Evolutionary conservation across 2,329 filamentous ascomycete species (phyloP).

Genomic region (Ophiostoma piceae): DNA sequence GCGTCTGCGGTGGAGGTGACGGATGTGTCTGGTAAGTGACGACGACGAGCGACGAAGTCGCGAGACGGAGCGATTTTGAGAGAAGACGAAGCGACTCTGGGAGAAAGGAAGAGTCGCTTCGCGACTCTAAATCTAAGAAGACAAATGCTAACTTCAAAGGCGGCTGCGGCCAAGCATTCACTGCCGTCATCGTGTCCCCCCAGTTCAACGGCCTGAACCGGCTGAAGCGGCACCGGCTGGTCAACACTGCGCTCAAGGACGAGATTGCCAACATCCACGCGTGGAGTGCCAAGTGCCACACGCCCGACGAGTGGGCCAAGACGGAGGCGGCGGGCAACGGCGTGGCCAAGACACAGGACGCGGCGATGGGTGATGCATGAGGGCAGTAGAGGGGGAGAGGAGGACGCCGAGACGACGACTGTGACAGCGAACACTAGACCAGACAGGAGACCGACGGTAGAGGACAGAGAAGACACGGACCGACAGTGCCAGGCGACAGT

Average conservation of each 20-base stretch:
- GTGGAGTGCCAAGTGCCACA: slow-evolving; percentile 92
- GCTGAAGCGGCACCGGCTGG: slow-evolving; percentile 78
- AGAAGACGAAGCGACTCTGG: too few species aligned
- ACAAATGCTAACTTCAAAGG: slow-evolving; percentile 36
- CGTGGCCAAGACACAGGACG: slow-evolving; percentile 43
- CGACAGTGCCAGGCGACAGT: neutral
- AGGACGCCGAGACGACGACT: neutral
- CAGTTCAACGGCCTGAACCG: slow-evolving; percentile 67
- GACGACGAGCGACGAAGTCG: neutral
- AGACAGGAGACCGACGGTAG: neutral
- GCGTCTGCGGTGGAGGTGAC: slow-evolving; percentile 80
- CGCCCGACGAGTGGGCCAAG: slow-evolving; percentile 80
- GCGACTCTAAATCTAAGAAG: too few species aligned
- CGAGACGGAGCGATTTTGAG: neutral
- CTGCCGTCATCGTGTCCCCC: slow-evolving; percentile 56
- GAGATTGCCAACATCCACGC: slow-evolving; percentile 91
- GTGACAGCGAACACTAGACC: too few species aligned
- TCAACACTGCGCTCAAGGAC: slow-evolving; percentile 75
- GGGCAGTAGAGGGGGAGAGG: neutral
- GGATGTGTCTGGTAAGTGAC: slow-evolving; percentile 76
- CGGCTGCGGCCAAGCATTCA: slow-evolving; percentile 59
- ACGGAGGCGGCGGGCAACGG: slow-evolving; percentile 47
- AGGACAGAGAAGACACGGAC: neutral
- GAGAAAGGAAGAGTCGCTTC: too few species aligned
- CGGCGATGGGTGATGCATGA: slow-evolving; percentile 44